Evolutionary conservation across 768 basidiomycete genomes (phyloP), one percentile per base, ranked within the genome.

Genomic region (Cubamyces lactineus): DNA sequence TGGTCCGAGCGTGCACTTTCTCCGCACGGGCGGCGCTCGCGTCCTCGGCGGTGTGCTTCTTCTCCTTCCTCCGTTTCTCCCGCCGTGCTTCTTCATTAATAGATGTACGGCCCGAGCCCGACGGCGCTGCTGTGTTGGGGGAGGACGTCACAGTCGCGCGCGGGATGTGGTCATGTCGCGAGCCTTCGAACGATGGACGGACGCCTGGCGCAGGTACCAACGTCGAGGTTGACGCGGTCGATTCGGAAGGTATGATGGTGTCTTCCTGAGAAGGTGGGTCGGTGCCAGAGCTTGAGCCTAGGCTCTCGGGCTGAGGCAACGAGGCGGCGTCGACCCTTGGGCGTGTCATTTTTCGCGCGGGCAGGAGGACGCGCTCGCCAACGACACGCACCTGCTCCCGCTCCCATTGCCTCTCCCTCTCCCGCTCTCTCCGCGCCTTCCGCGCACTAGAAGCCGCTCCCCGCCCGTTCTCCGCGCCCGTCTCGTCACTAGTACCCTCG

Each of bases 281-380:
- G 28, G 28, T 30, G 28, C 28, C 28, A 3, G 28, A 30, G 28
- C 28, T 30, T 30, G 28, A 30, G 28, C 28, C 28, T 30, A 8
- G 28, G 28, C 28, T 30, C 8, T 3, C 28, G 28, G 28, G 8
- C 8, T 30, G 28, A 30, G 28, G 28, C 28, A 30, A 30, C 28
- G 28, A 30, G 24, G 24, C 48, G 13, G 48, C 16, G 7, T 26
- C 48, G 3, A 15, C 56, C 38, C 57, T 19, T 49, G 45, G 51
- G 49, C 38, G 56, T 11, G 57, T 58, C 38, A 63, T 45, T 45
- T 64, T 64, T 30, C 63, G 45, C 43, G 58, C 58, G 40, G 63
- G 58, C 23, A 64, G 57, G 30, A 64, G 45, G 13, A 59, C 63
- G 48, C 63, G 63, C 23, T 59, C 58, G 26, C 63, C 63, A 15